Evolutionary conservation across 1,284 basidiomycete species (phyloP), one percentile per base, ranked within the genome.

Genomic region (Apiotrichum sp.): DNA sequence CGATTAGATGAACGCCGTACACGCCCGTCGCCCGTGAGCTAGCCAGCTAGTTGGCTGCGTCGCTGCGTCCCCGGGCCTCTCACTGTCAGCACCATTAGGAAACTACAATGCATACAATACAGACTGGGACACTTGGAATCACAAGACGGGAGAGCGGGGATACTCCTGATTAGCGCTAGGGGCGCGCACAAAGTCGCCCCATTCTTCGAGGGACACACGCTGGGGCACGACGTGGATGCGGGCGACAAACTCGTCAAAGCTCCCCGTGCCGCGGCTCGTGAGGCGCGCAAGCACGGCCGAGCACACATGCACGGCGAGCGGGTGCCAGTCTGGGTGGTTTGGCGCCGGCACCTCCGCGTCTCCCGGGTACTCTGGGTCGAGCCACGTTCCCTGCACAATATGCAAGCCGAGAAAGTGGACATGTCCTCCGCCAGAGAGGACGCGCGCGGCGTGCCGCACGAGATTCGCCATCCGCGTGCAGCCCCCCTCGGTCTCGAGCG

Each of bases 251-350:
- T 48, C 16, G 33, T 48, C 31, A 11, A 48, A 48, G 47, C 16
- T 31, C 6, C 35, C 35, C 14, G 33, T 22, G 7, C 35, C 47
- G 10, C 22, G 3, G 7, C n/a, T 4, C n/a, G 47, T 48, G 16
- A 48, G 47, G 3, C 16, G 35, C 6, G 36, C 47, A 6, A 48
- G 35, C 16, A 48, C 39, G 16, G 47, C 47, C 8, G 35, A 38
- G 16, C 35, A 48, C n/a, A 48, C 47, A 29, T 48, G 47, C 3
- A 48, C 47, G 4, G 47, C 47, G 10, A 48, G 47, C 6, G 47
- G 47, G 36, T 48, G 34, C 47, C 47, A 48, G 35, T 39, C 35
- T n/a, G 47, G 47, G 35, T 48, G 47, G 47, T 48, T 48, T 10
- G 47, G 47, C 6, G 47, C 47, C 2, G 47, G 47, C 35, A 48